Evolutionary conservation across 164 flowering plant species (phyloP).

Genomic region (Vitis cinerea): DNA sequence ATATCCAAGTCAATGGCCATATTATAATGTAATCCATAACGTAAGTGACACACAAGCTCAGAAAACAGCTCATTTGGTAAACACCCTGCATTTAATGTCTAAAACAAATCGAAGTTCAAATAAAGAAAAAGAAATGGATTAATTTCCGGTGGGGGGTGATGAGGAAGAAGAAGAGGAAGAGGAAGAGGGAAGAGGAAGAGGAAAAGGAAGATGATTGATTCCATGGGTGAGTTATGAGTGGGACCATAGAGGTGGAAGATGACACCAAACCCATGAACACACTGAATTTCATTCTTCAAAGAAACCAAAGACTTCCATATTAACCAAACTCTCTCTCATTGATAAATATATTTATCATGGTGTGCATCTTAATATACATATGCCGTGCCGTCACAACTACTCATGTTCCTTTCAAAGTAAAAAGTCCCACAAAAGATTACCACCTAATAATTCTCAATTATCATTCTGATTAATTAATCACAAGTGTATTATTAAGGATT

Average conservation of each 20-base stretch:
- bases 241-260: background rate
- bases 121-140: too few species aligned
- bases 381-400: conserved; percentile 39
- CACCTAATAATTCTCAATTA: background rate
- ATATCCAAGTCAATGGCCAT: background rate
- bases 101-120: too few species aligned
- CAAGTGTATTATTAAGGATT: background rate
- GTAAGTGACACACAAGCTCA: too few species aligned
- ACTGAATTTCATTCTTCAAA: conserved; percentile 7
- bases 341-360: background rate
- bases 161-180: too few species aligned
- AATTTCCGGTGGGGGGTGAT: too few species aligned
- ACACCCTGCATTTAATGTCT: too few species aligned
- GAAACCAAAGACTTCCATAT: conserved; percentile 15
- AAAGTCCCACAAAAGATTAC: background rate
- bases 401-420: conserved; percentile 12
- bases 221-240: background rate
- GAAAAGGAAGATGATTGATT: background rate
- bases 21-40: background rate
- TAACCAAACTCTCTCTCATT: conserved; percentile 22
- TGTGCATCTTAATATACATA: background rate
- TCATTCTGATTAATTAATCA: background rate
- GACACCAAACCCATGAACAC: background rate
- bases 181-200: background rate
- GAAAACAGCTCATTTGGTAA: too few species aligned